Percentiles rank a stretch among this genome's conserved stretches.
These are phyloP conservation scores for Cyclostephanos invisitatus DNA, from an alignment of 108 stramenopile species.

Conservation along the genomic window DNA sequence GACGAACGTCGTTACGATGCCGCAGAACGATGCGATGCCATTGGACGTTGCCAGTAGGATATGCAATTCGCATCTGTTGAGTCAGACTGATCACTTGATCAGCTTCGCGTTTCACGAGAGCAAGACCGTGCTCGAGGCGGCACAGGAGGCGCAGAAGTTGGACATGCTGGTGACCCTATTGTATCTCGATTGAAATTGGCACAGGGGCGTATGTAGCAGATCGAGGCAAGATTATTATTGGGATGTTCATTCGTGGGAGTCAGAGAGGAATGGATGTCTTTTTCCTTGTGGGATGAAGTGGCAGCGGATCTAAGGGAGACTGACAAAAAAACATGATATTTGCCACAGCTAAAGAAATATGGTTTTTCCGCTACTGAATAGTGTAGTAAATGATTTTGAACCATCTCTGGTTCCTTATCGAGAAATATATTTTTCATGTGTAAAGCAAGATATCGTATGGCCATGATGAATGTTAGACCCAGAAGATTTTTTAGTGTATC, in stretches of 20 bases:
- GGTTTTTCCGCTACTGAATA: too few relatives aligned
- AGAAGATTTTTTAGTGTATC: not conserved
- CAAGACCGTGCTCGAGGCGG: constrained; percentile 87
- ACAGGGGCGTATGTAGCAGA: not conserved
- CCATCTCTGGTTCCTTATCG: too few relatives aligned
- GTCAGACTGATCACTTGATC: constrained; percentile 90
- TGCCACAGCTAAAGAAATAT: too few relatives aligned
- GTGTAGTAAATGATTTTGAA: too few relatives aligned
- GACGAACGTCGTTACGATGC: constrained; percentile 78
- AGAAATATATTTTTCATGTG: not conserved
- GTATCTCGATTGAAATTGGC: constrained; percentile 74
- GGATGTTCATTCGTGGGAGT: not conserved
- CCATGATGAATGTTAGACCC: not conserved
- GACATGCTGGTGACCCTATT: constrained; percentile 90
- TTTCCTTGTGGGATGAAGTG: not conserved
- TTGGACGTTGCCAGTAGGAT: constrained; percentile 87
- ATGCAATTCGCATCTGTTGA: constrained; percentile 90
- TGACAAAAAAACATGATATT: not conserved
- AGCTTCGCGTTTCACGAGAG: constrained; percentile 94
- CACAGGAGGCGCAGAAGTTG: constrained; percentile 84
- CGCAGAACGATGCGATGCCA: constrained; percentile 82
- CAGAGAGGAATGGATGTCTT: not conserved
- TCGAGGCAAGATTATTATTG: not conserved
- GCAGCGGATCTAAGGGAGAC: not conserved
- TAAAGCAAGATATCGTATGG: not conserved